phyloP scores from a whole-genome alignment of 179 eudicot species.

The Amaranthus tricolor region DNA sequence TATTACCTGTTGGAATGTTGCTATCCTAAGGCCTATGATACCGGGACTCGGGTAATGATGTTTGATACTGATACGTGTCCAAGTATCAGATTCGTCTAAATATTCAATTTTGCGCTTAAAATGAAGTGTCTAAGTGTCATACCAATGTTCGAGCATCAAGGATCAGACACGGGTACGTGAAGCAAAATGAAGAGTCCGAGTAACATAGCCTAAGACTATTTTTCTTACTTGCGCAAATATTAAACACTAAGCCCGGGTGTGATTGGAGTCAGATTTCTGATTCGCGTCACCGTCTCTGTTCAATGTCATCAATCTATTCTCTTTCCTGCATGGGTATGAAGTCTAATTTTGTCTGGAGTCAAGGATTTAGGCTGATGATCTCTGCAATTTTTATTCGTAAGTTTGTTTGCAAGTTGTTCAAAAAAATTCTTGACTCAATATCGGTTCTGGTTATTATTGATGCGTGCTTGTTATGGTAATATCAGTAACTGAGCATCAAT shows the following conservation, averaged over 20 bases:
- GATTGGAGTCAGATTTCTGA: background rate
- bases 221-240: too few relatives aligned
- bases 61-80: too few relatives aligned
- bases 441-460: background rate
- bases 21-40: too few relatives aligned
- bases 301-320: background rate
- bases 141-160: too few relatives aligned
- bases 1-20: background rate
- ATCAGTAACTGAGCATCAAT: background rate
- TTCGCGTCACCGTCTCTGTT: too few relatives aligned
- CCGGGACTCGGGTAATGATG: too few relatives aligned
- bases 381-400: background rate
- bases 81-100: too few relatives aligned
- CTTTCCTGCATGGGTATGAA: background rate
- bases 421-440: background rate
- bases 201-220: too few relatives aligned
- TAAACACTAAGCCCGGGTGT: background rate
- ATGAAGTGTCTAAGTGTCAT: too few relatives aligned
- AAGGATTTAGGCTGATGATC: background rate
- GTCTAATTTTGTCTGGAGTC: conserved; percentile 1
- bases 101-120: too few relatives aligned
- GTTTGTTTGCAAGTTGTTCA: background rate
- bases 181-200: too few relatives aligned
- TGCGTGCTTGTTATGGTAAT: background rate
- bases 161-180: too few relatives aligned